These are phyloP conservation scores for Leishmania aethiopica DNA, from an alignment of 208 protist species.

Conservation along the genomic window DNA sequence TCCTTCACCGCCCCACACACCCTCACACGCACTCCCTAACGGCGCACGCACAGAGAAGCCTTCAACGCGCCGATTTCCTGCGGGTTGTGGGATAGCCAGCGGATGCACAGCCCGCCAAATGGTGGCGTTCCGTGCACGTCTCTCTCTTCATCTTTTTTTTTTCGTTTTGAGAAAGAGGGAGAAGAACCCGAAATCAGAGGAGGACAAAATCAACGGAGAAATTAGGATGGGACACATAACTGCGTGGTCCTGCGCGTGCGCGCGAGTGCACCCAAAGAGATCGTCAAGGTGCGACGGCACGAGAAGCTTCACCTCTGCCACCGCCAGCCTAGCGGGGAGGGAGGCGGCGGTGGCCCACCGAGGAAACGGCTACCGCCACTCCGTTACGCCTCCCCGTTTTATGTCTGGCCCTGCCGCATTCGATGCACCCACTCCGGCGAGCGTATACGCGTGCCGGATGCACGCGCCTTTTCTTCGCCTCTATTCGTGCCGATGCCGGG, in stretches of 20 bases:
- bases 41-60: background rate
- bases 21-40: background rate
- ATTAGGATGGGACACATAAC: background rate
- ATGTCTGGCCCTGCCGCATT: too few species aligned
- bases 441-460: background rate
- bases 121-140: too few species aligned
- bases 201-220: background rate
- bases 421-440: background rate
- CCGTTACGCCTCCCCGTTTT: background rate
- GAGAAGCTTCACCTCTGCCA: background rate
- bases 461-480: background rate
- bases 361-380: background rate
- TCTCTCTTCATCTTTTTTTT: background rate
- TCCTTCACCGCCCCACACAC: background rate
- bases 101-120: background rate
- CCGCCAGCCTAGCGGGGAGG: background rate
- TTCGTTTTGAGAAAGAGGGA: background rate
- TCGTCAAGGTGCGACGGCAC: background rate
- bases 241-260: background rate
- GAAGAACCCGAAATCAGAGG: background rate
- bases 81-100: background rate
- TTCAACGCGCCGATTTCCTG: background rate
- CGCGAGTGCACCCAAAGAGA: background rate
- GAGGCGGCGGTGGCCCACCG: background rate
- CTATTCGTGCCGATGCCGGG: background rate